Percentiles rank a stretch among this genome's conserved stretches.
phyloP scores from a whole-genome alignment of 441 rosid genomes.

The Omphalea diandra region DNA sequence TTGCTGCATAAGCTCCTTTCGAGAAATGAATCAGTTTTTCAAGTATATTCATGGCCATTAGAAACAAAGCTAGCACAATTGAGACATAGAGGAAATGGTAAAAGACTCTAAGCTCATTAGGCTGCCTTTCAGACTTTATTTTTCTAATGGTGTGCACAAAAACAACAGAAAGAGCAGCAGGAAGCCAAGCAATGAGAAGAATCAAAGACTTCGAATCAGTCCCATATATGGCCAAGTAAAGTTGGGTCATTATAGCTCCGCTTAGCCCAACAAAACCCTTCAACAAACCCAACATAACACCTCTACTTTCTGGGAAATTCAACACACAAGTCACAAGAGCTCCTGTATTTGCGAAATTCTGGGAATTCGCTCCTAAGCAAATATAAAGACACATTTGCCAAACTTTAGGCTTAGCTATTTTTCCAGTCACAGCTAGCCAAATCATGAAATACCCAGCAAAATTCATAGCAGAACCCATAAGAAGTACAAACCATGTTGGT shows the following conservation, averaged over 20 bases:
- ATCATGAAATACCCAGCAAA: constrained; percentile 81
- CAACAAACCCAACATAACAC: constrained; percentile 67
- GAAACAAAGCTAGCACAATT: constrained; percentile 61
- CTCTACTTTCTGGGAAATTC: constrained; percentile 88
- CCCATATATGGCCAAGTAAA: constrained; percentile 77
- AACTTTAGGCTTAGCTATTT: constrained; percentile 55
- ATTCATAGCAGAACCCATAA: constrained; percentile 70
- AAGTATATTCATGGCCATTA: constrained; percentile 58
- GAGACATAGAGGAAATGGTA: constrained; percentile 57
- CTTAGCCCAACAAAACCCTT: constrained; percentile 86
- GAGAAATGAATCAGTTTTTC: constrained; percentile 55
- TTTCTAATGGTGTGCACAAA: constrained; percentile 66
- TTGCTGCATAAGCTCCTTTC: constrained; percentile 39
- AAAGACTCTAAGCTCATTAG: constrained; percentile 58
- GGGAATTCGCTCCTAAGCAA: constrained; percentile 79
- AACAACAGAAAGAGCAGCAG: constrained; percentile 69
- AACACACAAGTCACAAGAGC: constrained; percentile 79
- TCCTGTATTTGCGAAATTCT: constrained; percentile 80
- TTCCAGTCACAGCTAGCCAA: constrained; percentile 69
- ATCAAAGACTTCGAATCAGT: constrained; percentile 66
- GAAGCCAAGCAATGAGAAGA: constrained; percentile 77
- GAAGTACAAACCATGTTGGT: constrained; percentile 80
- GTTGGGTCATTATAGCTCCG: constrained; percentile 81
- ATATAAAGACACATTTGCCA: constrained; percentile 88
- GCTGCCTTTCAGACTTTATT: constrained; percentile 45